A percentile compares a stretch with the other conserved stretches of the same genome.
Conservation (phyloP, 2,329 filamentous ascomycete genomes). For the Trichoderma koningiopsis region DNA sequence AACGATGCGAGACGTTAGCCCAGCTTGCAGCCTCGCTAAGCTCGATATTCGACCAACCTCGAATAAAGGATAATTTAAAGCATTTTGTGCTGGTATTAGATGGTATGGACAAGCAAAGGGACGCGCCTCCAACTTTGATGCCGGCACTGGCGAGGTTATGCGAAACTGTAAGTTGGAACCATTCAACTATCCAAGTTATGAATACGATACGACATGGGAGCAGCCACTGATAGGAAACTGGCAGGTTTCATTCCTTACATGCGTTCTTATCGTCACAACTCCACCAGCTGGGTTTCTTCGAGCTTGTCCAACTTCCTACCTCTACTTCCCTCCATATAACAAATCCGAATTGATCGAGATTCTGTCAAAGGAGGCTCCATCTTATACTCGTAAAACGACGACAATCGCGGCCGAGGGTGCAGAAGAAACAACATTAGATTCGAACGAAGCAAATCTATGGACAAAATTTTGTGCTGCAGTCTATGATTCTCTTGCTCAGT, state of each 20-base stretch:
- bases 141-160: constrained; percentile 80
- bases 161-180: constrained; percentile 64
- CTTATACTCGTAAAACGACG: constrained; percentile 50
- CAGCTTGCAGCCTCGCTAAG: constrained; percentile 73
- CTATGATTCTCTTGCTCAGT: constrained; percentile 82
- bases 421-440: constrained; percentile 35
- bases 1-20: constrained; percentile 78
- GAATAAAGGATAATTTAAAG: constrained; percentile 41
- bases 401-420: not conserved
- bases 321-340: constrained; percentile 83
- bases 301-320: constrained; percentile 68
- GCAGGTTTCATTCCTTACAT: constrained; percentile 76
- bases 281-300: constrained; percentile 71
- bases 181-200: not conserved
- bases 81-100: constrained; percentile 86
- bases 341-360: constrained; percentile 80
- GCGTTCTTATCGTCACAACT: constrained; percentile 74
- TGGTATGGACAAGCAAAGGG: constrained; percentile 80
- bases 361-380: constrained; percentile 57
- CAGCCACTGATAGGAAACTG: constrained; percentile 2
- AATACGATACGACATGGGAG: not conserved
- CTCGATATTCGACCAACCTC: constrained; percentile 57
- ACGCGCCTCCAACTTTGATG: constrained; percentile 75
- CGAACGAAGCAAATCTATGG: constrained; percentile 71
- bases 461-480: constrained; percentile 78